A percentile compares a stretch with the other conserved stretches of the same genome.
These are phyloP conservation scores for Sorghum bicolor DNA, from an alignment of 176 grass and related monocot genomes.

Conservation along the genomic window DNA sequence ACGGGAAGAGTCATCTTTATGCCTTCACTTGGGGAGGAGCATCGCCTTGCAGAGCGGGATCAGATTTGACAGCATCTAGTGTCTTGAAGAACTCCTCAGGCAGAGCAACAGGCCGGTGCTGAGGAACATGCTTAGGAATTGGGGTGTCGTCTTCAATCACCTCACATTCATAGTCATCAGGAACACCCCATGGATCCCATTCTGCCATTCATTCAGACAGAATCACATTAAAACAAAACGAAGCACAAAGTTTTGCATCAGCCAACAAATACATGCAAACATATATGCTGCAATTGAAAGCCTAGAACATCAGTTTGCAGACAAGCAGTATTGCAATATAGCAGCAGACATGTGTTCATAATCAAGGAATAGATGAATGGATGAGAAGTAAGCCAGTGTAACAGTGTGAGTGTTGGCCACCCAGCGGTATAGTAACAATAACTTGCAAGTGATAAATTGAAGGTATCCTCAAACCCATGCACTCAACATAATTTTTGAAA, in stretches of 20 bases:
- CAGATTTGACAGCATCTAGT: conserved; percentile 53
- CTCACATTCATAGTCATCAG: conserved; percentile 89
- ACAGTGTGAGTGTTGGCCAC: neutral
- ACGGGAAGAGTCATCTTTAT: conserved; percentile 30
- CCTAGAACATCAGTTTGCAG: neutral
- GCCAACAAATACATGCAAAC: neutral
- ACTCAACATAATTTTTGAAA: conserved; percentile 1
- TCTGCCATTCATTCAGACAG: conserved; percentile 50
- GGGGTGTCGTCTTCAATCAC: conserved; percentile 87
- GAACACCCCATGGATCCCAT: conserved; percentile 98
- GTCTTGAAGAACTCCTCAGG: conserved; percentile 94
- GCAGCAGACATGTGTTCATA: neutral
- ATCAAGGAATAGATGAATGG: neutral
- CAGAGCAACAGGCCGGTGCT: conserved; percentile 29
- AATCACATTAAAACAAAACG: conserved; percentile 1
- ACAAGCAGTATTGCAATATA: neutral
- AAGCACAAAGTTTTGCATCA: neutral
- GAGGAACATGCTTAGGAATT: conserved; percentile 54
- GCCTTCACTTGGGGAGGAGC: conserved; percentile 61
- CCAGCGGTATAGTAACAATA: neutral
- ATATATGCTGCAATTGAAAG: neutral
- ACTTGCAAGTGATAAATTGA: neutral
- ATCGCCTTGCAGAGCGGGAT: conserved; percentile 54
- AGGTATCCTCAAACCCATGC: neutral
- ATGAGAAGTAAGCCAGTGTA: neutral